Base-by-base conservation (phyloP, 805 yeast genomes). In the Nakazawaea ambrosiae region DNA sequence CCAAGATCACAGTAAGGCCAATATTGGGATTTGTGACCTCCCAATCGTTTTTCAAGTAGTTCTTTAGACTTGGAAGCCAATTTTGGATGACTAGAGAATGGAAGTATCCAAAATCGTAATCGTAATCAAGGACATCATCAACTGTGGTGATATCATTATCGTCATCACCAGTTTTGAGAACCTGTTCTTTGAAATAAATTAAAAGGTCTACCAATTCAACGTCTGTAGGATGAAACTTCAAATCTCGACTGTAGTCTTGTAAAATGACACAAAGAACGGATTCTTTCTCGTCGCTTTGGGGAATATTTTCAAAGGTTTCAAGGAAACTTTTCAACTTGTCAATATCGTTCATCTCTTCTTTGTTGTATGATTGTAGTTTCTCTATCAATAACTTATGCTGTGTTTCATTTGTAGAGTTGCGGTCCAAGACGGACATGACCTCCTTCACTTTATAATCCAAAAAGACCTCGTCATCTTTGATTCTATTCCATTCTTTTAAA, bases 1-100 rank as follows among this genome's bases (percentile, higher is more conserved):
- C 64, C 15, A 68, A 53, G 0, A 72, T 35, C 2, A 68, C 39
- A 1, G 60, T 49, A 5, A 70, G 50, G 1, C 63, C 66, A 10
- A 64, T 37, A 32, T 61, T 58, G 1, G 75, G 68, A 28, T 61
- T 58, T 14, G 47, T 35, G 4, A 59, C 49, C 7, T 59, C 44
- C 76, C 77, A 71, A 5, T 52, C 45, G 7, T 47, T 34, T 9
- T 35, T 33, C 10, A 68, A 49, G 10, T 49, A 50, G 0, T 45
- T 25, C 2, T 49, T 38, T 4, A 66, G 47, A 16, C 54, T 57
- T 0, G 65, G 61, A 3, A 53, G 45, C 70, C 72, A 68, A 4
- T 50, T 34, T 4, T 47, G 42, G 14, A 55, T 46, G 11, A 71
- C 43, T 42, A 68, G 39, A 23, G 60, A 50, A 29, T 65, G 68